Base-by-base conservation (phyloP, 495 filamentous ascomycete species). In the Pyronema omphalodes region DNA sequence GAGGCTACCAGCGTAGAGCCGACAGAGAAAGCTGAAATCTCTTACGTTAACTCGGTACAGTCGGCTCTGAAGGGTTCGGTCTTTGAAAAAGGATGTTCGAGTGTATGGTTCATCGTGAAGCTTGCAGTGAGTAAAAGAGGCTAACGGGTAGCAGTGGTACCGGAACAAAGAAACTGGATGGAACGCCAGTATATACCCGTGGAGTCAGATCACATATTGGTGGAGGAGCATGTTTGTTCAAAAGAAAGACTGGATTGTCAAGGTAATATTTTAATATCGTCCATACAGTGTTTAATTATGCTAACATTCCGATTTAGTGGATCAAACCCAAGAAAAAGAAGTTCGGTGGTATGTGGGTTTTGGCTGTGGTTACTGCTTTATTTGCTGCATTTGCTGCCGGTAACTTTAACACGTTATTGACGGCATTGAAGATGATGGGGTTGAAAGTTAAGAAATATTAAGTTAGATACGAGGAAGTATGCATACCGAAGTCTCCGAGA, bases 161-260 rank as follows among this genome's bases (percentile, higher is more conserved):
- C 8, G 19, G 7, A 15, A 23, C 36, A 29, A 18, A 18, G 36
- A 14, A n/a, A 61, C 68, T 41, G 66, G 67, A 2, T 74, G 74
- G 69, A 76, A 76, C 56, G 66, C 71, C 0, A 72, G 69, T 33
- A 59, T 67, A 18, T 75, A 73, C 60, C 74, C 73, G 37, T 74
- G 68, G 58, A 63, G 65, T 1, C 67, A 69, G 52, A 54, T 45
- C 6, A 62, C 69, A 11, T 69, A 58, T 51, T 69, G 66, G 66
- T 70, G 56, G 18, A 45, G 59, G 19, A 67, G 68, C 44, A 9
- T 69, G 36, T 70, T 69, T 52, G 60, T 68, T 14, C 57, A 54
- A n/a, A 68, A 67, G 68, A 57, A 55, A 37, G 64, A 71, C 41
- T 71, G 68, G 67, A 47, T 9, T 47, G 23, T 23, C 9, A 47